These are phyloP conservation scores for Lentinula aciculospora DNA, from an alignment of 768 basidiomycete genomes.

Conservation along the genomic window DNA sequence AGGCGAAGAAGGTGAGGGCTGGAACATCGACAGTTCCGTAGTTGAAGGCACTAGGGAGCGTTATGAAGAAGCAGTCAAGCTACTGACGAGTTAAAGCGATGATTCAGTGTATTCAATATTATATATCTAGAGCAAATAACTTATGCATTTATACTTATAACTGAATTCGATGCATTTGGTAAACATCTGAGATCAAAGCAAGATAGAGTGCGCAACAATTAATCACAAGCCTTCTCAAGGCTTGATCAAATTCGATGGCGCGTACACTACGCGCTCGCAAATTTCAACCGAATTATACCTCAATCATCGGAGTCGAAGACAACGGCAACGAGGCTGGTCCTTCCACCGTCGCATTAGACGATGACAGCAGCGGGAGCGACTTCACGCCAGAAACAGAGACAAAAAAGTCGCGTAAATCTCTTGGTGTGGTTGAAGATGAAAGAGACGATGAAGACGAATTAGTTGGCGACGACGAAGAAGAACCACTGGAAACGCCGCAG, in stretches of 20 bases:
- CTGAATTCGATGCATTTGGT: background rate
- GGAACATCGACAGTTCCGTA: conserved; percentile 71
- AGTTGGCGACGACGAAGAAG: conserved; percentile 15
- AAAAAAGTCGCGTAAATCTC: background rate
- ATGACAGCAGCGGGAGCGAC: conserved; percentile 46
- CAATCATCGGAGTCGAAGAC: conserved; percentile 25
- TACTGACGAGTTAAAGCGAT: conserved; percentile 34
- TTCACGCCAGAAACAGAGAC: conserved; percentile 41
- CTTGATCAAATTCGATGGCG: conserved; percentile 16
- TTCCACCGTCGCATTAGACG: conserved; percentile 28
- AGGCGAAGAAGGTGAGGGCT: conserved; percentile 65
- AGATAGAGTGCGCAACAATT: too few species aligned
- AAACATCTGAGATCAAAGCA: background rate
- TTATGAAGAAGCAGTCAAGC: conserved; percentile 72
- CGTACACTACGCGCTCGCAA: conserved; percentile 53
- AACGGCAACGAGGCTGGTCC: conserved; percentile 29
- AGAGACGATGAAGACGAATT: conserved; percentile 14
- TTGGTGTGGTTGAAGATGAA: conserved; percentile 14
- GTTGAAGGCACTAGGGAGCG: conserved; percentile 71
- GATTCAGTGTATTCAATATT: background rate
- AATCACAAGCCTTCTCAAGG: too few species aligned
- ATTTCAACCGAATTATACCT: conserved; percentile 43
- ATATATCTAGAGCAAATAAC: background rate
- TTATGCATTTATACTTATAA: background rate
- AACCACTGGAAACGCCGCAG: conserved; percentile 8